Conservation (phyloP, 306 rosid species). For the Vigna unguiculata region DNA sequence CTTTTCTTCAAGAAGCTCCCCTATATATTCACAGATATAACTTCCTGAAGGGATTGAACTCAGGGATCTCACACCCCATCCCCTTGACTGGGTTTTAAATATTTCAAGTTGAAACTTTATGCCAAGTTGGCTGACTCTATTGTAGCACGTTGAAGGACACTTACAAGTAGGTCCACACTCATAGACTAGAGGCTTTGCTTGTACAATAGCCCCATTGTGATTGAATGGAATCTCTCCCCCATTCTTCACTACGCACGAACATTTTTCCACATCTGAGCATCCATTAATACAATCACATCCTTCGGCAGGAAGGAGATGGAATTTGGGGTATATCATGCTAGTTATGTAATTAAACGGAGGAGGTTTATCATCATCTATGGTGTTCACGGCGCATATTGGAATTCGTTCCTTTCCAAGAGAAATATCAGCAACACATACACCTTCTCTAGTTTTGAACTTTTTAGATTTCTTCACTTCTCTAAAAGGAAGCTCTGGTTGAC, state of each 20-base stretch:
- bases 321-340: constrained; percentile 72
- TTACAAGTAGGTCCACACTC: constrained; percentile 88
- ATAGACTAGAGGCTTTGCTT: constrained; percentile 82
- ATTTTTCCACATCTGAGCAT: constrained; percentile 78
- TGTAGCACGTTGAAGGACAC: constrained; percentile 82
- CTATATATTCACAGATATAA: constrained; percentile 88
- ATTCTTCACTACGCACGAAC: constrained; percentile 76
- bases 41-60: constrained; percentile 93
- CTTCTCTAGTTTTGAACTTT: constrained; percentile 70
- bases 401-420: constrained; percentile 77
- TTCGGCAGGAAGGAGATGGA: constrained; percentile 53
- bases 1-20: constrained; percentile 89
- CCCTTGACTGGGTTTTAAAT: constrained; percentile 78
- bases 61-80: constrained; percentile 97
- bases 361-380: constrained; percentile 80
- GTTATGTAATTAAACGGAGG: constrained; percentile 78
- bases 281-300: constrained; percentile 75
- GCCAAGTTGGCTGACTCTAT: constrained; percentile 86
- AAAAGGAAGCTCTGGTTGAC: constrained; percentile 93
- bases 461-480: constrained; percentile 79
- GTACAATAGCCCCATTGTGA: constrained; percentile 82
- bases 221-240: constrained; percentile 91
- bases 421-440: constrained; percentile 76
- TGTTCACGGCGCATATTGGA: constrained; percentile 85
- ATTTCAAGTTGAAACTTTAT: constrained; percentile 83